Evolutionary conservation across 2,329 filamentous ascomycete genomes (phyloP).

Genomic region (Intubia oerlemansii): DNA sequence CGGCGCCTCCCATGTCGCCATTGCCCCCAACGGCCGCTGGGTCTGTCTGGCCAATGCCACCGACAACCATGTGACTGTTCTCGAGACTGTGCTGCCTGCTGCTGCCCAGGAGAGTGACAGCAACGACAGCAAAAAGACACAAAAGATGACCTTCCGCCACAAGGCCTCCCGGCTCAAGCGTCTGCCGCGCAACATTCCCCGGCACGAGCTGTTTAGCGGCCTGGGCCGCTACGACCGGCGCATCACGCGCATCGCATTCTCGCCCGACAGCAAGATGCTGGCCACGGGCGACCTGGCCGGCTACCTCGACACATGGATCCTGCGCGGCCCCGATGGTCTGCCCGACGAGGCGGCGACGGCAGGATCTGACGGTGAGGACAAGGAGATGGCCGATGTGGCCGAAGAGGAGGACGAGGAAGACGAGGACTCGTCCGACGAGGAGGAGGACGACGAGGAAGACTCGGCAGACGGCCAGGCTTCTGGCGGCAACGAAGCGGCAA

Average conservation of each 20-base stretch:
- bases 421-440: conserved; percentile 18
- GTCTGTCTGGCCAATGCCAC: conserved; percentile 24
- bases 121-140: conserved; percentile 6
- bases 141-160: conserved; percentile 11
- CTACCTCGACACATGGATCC: conserved; percentile 68
- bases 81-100: conserved; percentile 20
- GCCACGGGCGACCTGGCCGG: conserved; percentile 66
- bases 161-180: conserved; percentile 27
- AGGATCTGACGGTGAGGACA: conserved; percentile 4
- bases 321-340: conserved; percentile 35
- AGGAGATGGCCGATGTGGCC: conserved; percentile 6
- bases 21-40: conserved; percentile 53
- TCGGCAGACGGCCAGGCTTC: too few species aligned
- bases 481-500: neutral
- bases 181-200: conserved; percentile 24
- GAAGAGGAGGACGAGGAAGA: conserved; percentile 14
- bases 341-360: conserved; percentile 7
- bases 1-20: conserved; percentile 47
- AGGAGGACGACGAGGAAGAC: conserved; percentile 12
- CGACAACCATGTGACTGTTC: conserved; percentile 17
- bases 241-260: conserved; percentile 58
- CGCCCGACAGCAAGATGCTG: conserved; percentile 57
- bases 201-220: conserved; percentile 37
- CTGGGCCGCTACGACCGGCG: conserved; percentile 57
- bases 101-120: conserved; percentile 6